These are phyloP conservation scores for Claviceps humidiphila DNA, from an alignment of 2,329 filamentous ascomycete species.

Conservation along the genomic window DNA sequence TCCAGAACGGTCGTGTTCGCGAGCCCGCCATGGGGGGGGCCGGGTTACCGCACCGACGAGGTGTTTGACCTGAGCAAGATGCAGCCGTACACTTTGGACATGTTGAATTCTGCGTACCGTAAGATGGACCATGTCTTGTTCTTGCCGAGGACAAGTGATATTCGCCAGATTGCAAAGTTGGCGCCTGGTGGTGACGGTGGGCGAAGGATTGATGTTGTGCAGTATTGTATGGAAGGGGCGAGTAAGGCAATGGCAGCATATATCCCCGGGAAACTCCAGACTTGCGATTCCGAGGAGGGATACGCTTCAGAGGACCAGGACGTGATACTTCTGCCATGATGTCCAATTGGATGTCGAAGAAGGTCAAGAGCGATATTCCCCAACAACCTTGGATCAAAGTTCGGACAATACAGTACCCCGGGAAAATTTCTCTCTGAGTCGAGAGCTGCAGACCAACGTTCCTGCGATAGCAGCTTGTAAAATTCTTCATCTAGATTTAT, in stretches of 20 bases:
- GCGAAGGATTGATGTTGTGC: slow-evolving; percentile 57
- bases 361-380: too few relatives aligned
- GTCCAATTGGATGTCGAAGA: not conserved
- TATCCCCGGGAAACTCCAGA: slow-evolving; percentile 25
- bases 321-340: not conserved
- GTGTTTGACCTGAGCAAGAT: slow-evolving; percentile 77
- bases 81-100: slow-evolving; percentile 67
- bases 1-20: slow-evolving; percentile 37
- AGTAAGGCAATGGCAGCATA: slow-evolving; percentile 71
- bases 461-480: too few relatives aligned
- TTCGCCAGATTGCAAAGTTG: slow-evolving; percentile 60
- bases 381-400: too few relatives aligned
- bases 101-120: slow-evolving; percentile 50
- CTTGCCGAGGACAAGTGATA: slow-evolving; percentile 71
- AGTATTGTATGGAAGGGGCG: slow-evolving; percentile 83
- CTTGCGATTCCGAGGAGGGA: not conserved
- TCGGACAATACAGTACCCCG: too few relatives aligned
- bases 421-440: too few relatives aligned
- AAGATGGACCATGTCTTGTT: slow-evolving; percentile 57
- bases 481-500: too few relatives aligned
- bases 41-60: slow-evolving; percentile 41
- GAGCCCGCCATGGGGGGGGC: slow-evolving; percentile 48
- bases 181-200: slow-evolving; percentile 22
- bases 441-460: too few relatives aligned
- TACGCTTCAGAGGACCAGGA: not conserved